Evolutionary conservation across 352 stramenopile genomes (phyloP), one percentile per base, ranked within the genome.

Genomic region (Globisporangium splendens): DNA sequence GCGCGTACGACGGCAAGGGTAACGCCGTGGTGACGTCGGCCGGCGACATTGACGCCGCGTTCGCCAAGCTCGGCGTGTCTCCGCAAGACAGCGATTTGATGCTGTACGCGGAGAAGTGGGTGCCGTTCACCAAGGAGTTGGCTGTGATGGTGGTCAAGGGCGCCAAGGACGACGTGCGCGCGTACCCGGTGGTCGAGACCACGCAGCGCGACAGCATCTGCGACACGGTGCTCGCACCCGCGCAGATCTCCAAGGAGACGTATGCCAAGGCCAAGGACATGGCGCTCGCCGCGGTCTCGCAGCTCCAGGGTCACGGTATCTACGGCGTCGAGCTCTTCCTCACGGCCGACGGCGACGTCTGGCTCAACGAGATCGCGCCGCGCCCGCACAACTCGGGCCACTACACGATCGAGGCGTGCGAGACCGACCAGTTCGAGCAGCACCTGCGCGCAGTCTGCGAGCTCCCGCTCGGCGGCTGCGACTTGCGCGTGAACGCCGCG

Each of bases 381-480:
- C 82, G 97, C 3, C 97, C 97, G 28, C 97, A 99, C 79, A 99
- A 99, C 78, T 98, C 96, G n/a, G 96, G 96, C n/a, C 97, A 99
- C 77, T 99, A 99, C 77, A 99, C 96, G 43, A 98, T 99, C 71
- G 96, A 99, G 73, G 96, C 96, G 15, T 99, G 96, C 65, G 89
- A 96, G 42, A 96, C 94, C 6, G 91, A 95, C 72, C 97, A 99
- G 77, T 99, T 99, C 77, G 97, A 99, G 73, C 98, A 99, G 83
- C 97, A 99, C 74, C 62, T 99, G 56, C 87, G 96, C 54, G 96
- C 89, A 14, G 84, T 99, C 33, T 87, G 91, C 53, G 94, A 88
- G 0, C 77, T 99, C 50, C 94, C 94, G n/a, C 79, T 99, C 10
- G 96, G 96, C 38, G 88, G 86, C 61, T 98, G 94, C 56, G 78